Base-by-base conservation (phyloP, 2,329 filamentous ascomycete genomes). In the Nannizzia gypsea region DNA sequence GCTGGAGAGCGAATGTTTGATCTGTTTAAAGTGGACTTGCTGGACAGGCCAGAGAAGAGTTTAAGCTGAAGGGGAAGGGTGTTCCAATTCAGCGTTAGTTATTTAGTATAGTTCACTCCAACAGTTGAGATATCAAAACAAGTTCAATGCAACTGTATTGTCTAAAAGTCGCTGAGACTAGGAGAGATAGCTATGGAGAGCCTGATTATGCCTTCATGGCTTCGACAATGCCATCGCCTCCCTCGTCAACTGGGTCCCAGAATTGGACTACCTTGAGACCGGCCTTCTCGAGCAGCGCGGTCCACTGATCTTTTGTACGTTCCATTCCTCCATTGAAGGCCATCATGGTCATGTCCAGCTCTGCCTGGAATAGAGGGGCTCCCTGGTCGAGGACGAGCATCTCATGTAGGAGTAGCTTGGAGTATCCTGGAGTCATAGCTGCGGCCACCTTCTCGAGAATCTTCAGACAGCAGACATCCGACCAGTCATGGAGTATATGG, bases 331-430 rank as follows among this genome's bases (percentile, higher is more conserved):
- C 66, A 55, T 69, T 65, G 8, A 70, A 61, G 6, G 61, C 62
- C 71, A 77, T 71, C 73, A 77, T 74, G 15, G 67, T 65, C 60
- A 74, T 67, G 64, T 77, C 75, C 50, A 74, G 61, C 15, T 62
- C 60, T 8, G 67, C 68, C 6, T 58, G 59, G 11, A 66, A 64
- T 60, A 63, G 65, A 2, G 61, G 59, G 1, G 73, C 66, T 3
- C 67, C 68, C 3, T 57, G 66, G 9, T 73, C 69, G 6, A 72
- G 72, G n/a, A 77, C 63, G 1, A 74, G 63, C 50, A 70, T 70
- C 40, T 77, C 75, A 38, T 73, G 70, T 20, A 79, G 68, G 6
- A 79, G 64, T 2, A 78, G 59, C 50, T 74, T 72, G 2, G 70
- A 74, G 59, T 74, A 70, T 55, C 72, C 67, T 54, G 60, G 66